Evolutionary conservation across 140 eudicot species (phyloP).

Genomic region (Stevia rebaudiana): DNA sequence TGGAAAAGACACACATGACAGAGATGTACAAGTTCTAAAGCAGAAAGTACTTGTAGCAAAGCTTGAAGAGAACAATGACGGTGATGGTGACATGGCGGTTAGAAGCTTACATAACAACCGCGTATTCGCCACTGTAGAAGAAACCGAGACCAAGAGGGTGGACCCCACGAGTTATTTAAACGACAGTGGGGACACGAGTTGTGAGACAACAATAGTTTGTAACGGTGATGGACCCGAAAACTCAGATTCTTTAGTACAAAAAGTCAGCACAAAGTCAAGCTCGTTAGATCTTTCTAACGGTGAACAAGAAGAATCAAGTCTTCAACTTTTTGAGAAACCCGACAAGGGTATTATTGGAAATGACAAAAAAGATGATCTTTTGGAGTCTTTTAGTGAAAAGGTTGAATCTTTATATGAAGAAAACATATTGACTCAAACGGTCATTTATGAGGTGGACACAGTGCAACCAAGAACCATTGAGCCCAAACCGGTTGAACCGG

Average conservation of each 20-base stretch:
- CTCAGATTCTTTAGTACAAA: conserved; percentile 38
- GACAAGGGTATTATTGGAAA: conserved; percentile 37
- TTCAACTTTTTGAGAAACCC: conserved; percentile 15
- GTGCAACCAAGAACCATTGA: conserved; percentile 28
- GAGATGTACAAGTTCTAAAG: conserved; percentile 40
- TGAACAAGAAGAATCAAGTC: conserved; percentile 44
- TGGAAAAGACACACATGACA: conserved; percentile 32
- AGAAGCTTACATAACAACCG: conserved; percentile 39
- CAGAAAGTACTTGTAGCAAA: conserved; percentile 32
- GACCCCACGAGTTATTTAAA: conserved; percentile 76
- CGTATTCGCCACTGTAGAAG: conserved; percentile 27
- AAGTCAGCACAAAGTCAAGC: conserved; percentile 42
- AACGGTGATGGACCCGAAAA: conserved; percentile 49
- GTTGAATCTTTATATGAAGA: conserved; percentile 36
- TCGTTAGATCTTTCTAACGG: conserved; percentile 35
- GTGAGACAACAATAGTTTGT: conserved; percentile 43
- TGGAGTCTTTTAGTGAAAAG: conserved; percentile 23
- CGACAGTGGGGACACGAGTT: conserved; percentile 48
- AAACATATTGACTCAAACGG: conserved; percentile 17
- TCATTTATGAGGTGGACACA: conserved; percentile 27
- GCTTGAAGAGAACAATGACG: conserved; percentile 24
- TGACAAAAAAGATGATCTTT: conserved; percentile 19
- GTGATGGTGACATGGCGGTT: conserved; percentile 16
- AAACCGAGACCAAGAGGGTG: conserved; percentile 82
- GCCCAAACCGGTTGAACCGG: conserved; percentile 5